A percentile compares a stretch with the other conserved stretches of the same genome.
phyloP scores from a whole-genome alignment of 371 early-diverging fungal genomes.

The Mucor mucedo region DNA sequence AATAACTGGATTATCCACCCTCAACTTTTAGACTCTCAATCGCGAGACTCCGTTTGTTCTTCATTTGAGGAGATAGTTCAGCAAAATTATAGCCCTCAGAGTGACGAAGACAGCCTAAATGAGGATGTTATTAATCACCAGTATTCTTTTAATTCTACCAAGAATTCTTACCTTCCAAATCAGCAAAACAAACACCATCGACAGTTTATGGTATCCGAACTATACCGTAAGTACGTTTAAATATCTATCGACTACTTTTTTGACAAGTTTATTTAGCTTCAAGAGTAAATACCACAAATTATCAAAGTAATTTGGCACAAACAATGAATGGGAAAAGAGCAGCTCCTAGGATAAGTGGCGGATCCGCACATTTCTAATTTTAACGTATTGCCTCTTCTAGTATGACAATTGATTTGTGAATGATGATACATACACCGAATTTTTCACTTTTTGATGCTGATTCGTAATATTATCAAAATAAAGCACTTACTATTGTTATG shows the following conservation, averaged over 20 bases:
- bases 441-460: too few species aligned
- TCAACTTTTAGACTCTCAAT: background rate
- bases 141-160: background rate
- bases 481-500: too few species aligned
- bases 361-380: background rate
- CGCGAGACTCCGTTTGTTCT: constrained; percentile 6
- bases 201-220: constrained; percentile 7
- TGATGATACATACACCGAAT: too few species aligned
- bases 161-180: background rate
- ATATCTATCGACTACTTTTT: background rate
- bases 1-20: constrained; percentile 12
- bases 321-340: constrained; percentile 3
- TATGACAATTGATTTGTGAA: too few species aligned
- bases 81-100: constrained; percentile 9
- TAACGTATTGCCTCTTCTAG: too few species aligned
- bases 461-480: too few species aligned
- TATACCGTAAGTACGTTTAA: constrained; percentile 11
- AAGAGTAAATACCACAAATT: constrained; percentile 1
- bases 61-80: constrained; percentile 10
- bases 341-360: constrained; percentile 5
- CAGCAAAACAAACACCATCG: background rate
- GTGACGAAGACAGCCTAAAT: constrained; percentile 23
- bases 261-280: background rate
- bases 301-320: background rate
- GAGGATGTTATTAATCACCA: constrained; percentile 21